Percentiles rank a stretch among this genome's conserved stretches.
Conservation (phyloP, 2,329 filamentous ascomycete genomes). For the Arthrobotrys sinensis region DNA sequence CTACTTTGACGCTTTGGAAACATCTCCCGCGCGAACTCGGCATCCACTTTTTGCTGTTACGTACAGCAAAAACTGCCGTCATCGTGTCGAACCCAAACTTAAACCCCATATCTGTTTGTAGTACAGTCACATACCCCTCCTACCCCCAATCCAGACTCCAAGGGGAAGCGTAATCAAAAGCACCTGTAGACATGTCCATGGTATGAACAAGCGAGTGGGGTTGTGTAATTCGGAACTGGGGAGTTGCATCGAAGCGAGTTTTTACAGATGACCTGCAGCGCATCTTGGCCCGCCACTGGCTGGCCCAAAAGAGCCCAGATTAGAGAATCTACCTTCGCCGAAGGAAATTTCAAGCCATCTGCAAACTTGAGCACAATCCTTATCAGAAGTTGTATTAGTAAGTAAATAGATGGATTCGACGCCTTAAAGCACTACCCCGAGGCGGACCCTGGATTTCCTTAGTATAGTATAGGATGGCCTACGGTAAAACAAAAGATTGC, state of each 20-base stretch:
- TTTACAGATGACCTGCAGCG: constrained; percentile 45
- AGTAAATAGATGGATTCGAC: background rate
- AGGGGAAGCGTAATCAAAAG: no score
- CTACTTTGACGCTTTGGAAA: constrained; percentile 1
- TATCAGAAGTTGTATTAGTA: constrained; percentile 1
- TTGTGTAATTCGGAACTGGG: constrained; percentile 39
- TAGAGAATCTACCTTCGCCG: background rate
- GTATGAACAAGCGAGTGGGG: constrained; percentile 31
- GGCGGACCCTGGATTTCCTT: background rate
- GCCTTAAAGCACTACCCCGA: background rate
- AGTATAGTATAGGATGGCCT: background rate
- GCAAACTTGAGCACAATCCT: background rate
- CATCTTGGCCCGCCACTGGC: constrained; percentile 31
- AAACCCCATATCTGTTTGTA: constrained; percentile 1
- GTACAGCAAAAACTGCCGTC: constrained; percentile 8
- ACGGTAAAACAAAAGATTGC: constrained; percentile 14
- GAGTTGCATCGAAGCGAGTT: constrained; percentile 41
- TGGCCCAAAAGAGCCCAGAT: background rate
- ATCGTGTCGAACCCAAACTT: constrained; percentile 10
- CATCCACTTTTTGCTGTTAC: constrained; percentile 9
- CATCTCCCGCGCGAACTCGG: constrained; percentile 18
- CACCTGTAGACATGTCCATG: constrained; percentile 7
- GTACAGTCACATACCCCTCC: constrained; percentile 1
- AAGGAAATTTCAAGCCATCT: background rate
- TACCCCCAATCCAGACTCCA: constrained; percentile 14